These are phyloP conservation scores for Antarctomyces pellizariae DNA, from an alignment of 495 filamentous ascomycete genomes.

Conservation along the genomic window DNA sequence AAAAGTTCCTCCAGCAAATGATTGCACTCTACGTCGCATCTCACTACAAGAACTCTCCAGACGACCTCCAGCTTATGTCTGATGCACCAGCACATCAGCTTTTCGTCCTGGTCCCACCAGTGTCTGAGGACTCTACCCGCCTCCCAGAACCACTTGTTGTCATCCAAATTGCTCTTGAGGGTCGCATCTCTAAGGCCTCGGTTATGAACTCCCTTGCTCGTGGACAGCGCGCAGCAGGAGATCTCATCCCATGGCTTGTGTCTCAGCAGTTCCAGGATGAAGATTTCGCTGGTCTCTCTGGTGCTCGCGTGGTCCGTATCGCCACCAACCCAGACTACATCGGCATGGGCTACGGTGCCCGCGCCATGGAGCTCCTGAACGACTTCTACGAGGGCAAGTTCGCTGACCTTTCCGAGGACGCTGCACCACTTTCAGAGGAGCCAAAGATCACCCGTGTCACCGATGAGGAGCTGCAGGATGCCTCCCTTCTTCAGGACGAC, in stretches of 20 bases:
- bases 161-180: conserved; percentile 86
- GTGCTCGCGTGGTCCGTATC: conserved; percentile 81
- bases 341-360: conserved; percentile 80
- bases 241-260: conserved; percentile 94
- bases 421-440: conserved; percentile 23
- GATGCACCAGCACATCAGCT: conserved; percentile 95
- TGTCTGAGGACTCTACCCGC: conserved; percentile 48
- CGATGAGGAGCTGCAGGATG: conserved; percentile 57
- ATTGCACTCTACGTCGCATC: conserved; percentile 94
- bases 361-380: conserved; percentile 59
- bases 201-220: conserved; percentile 74
- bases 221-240: conserved; percentile 75
- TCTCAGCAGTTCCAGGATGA: conserved; percentile 98
- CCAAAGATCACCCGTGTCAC: conserved; percentile 61
- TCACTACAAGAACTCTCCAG: conserved; percentile 96
- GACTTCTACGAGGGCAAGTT: conserved; percentile 96
- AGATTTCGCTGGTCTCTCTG: conserved; percentile 81
- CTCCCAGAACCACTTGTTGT: conserved; percentile 88
- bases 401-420: conserved; percentile 47
- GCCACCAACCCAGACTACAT: conserved; percentile 89
- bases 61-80: conserved; percentile 92
- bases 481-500: conserved; percentile 62
- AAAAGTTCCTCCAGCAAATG: conserved; percentile 94
- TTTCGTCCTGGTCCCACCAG: conserved; percentile 78
- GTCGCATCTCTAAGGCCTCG: conserved; percentile 78